Percentiles rank a stretch among this genome's conserved stretches.
phyloP scores from a whole-genome alignment of 1,284 basidiomycete species.

The Moniliella sp. region DNA sequence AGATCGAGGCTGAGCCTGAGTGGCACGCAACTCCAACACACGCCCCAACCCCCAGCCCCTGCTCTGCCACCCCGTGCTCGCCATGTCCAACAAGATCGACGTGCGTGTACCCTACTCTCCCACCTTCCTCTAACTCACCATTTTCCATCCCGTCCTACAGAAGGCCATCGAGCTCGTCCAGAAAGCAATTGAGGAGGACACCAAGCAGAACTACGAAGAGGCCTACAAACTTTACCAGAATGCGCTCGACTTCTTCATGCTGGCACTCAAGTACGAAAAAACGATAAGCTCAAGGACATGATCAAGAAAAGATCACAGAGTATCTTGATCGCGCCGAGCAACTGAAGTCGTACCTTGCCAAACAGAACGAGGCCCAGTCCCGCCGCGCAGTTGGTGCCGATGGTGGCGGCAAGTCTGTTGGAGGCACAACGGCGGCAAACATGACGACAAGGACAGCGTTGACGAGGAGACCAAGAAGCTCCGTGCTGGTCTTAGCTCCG shows the following conservation, averaged over 20 bases:
- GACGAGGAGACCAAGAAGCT: slow-evolving; percentile 91
- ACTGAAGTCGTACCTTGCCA: slow-evolving; percentile 49
- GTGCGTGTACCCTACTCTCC: slow-evolving; percentile 37
- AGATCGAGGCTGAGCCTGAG: too few species aligned
- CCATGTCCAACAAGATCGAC: background rate
- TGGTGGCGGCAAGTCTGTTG: slow-evolving; percentile 43
- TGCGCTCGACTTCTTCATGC: slow-evolving; percentile 91
- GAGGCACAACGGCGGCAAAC: too few species aligned
- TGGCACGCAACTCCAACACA: too few species aligned
- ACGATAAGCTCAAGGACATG: slow-evolving; percentile 68
- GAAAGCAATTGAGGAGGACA: slow-evolving; percentile 80
- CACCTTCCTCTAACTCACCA: background rate
- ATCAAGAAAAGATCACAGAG: slow-evolving; percentile 77
- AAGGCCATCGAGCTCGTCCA: slow-evolving; percentile 85
- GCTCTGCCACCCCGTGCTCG: background rate
- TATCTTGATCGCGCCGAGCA: slow-evolving; percentile 80
- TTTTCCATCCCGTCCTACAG: slow-evolving; percentile 36
- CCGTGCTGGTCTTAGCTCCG: slow-evolving; percentile 60
- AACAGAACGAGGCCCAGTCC: slow-evolving; percentile 50
- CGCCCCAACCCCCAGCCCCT: background rate
- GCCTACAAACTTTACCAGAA: slow-evolving; percentile 76
- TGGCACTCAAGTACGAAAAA: slow-evolving; percentile 79
- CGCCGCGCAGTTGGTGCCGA: slow-evolving; percentile 59
- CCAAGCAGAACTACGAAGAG: slow-evolving; percentile 75
- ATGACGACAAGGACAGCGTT: slow-evolving; percentile 47